Evolutionary conservation across 257 asterid species (phyloP), one percentile per base, ranked within the genome.

Genomic region (Handroanthus guayacan): DNA sequence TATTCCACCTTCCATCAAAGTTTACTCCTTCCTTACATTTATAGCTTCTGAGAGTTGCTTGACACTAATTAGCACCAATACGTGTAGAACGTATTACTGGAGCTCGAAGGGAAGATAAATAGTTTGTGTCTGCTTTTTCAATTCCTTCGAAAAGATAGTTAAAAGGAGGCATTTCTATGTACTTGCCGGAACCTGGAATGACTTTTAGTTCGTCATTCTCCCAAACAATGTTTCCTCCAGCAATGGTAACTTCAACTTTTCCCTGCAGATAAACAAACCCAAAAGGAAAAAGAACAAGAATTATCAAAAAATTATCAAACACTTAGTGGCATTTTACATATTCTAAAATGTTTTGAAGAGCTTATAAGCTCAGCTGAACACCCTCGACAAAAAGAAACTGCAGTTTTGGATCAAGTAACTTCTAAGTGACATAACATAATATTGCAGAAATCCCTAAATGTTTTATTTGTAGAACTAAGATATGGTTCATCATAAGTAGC

Each of bases 191-290:
- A 75, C 99, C 97, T 6, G 88, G 97, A 55, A 83, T 82, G 48
- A 75, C 91, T 37, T 83, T 89, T 58, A 92, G 89, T 74, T 88
- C 83, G n/a, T 84, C 89, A 13, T 91, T 85, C 84, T 87, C 87
- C 99, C 99, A 95, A 45, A 95, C 97, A 43, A 95, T 66, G 79
- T 87, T 88, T 70, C 99, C 99, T 74, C 97, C 93, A 13, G 97
- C 91, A 68, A 95, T 88, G 2, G 99, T 95, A 60, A 90, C 89
- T 85, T 95, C 99, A 31, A 95, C 94, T 83, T 91, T 93, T 55
- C 99, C 98, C 98, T 91, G 3, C 5, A 56, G 18, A 58, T 7
- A 6, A 25, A 31, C 9, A 17, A 17, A 7, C 8, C 31, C 31
- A 58, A 2, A 20, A 58, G 3, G 1, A 58, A 2, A 9, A 58